phyloP scores from a whole-genome alignment of 495 filamentous ascomycete genomes.

The Podospora didyma region DNA sequence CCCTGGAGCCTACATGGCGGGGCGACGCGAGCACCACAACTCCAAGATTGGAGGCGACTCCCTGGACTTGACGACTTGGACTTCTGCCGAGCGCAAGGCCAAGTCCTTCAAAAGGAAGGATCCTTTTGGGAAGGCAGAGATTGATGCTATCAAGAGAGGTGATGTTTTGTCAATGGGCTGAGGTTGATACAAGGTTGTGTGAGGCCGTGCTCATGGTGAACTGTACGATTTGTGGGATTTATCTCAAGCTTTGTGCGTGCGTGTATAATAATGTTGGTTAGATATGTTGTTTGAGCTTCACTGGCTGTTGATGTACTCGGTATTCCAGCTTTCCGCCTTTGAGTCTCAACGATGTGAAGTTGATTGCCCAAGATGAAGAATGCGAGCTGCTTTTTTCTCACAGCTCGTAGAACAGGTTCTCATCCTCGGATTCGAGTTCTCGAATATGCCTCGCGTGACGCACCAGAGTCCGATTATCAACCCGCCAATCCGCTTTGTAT shows the following conservation, averaged over 20 bases:
- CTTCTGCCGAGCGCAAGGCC: conserved; percentile 23
- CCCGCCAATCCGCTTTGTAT: too few species aligned
- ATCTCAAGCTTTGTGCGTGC: background rate
- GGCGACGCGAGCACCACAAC: background rate
- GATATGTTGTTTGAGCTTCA: too few species aligned
- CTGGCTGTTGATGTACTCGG: too few species aligned
- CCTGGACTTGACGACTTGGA: conserved; percentile 33
- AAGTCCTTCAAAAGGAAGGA: conserved; percentile 19
- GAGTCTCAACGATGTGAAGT: too few species aligned
- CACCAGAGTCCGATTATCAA: too few species aligned
- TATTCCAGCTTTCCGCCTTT: too few species aligned
- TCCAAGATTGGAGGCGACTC: conserved; percentile 31
- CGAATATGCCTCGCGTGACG: too few species aligned
- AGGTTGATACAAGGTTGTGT: background rate
- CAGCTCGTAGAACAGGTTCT: too few species aligned
- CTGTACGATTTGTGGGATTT: background rate
- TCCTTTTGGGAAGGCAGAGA: conserved; percentile 22
- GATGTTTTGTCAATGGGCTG: conserved; percentile 17
- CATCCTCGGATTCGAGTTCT: too few species aligned
- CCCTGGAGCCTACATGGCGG: conserved; percentile 3
- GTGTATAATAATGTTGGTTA: too few species aligned
- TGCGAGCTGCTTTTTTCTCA: too few species aligned
- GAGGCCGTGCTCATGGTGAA: background rate
- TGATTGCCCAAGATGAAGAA: too few species aligned
- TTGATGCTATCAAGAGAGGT: conserved; percentile 30